Percentiles rank a stretch among this genome's conserved stretches.
Evolutionary conservation across 192 early-diverging fungal species (phyloP).

Genomic region (Gryganskiella cystojenkinii): DNA sequence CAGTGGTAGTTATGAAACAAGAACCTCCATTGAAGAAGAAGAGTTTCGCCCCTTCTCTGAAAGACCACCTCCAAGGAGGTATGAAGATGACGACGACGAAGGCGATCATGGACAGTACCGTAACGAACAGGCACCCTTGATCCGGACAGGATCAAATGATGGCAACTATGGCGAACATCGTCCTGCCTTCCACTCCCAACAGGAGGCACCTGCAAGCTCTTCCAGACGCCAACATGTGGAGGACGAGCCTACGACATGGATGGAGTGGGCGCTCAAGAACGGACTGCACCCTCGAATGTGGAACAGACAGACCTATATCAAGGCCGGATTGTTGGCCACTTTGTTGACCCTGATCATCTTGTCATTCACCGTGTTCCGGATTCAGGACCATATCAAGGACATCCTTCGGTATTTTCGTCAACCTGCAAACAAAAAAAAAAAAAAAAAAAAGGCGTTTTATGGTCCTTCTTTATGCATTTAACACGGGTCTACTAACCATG

Average conservation of each 20-base stretch:
- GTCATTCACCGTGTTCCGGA: conserved; percentile 46
- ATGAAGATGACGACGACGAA: conserved; percentile 8
- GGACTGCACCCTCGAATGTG: conserved; percentile 43
- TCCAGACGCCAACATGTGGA: neutral
- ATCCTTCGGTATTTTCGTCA: conserved; percentile 28
- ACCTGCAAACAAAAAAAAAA: no score
- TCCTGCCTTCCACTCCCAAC: no score
- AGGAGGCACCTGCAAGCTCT: neutral
- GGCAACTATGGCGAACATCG: neutral
- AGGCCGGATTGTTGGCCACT: conserved; percentile 7
- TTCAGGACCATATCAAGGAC: conserved; percentile 59
- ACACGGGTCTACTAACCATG: neutral
- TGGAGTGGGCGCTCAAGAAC: conserved; percentile 31
- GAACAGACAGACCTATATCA: conserved; percentile 32
- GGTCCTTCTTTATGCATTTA: neutral
- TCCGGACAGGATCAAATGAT: neutral
- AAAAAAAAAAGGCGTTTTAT: no score
- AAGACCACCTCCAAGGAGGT: neutral
- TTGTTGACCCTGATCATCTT: conserved; percentile 29
- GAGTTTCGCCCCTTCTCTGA: neutral
- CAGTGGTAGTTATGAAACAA: neutral
- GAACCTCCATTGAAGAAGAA: neutral
- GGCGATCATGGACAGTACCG: neutral
- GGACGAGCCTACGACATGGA: conserved; percentile 12
- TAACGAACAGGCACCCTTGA: conserved; percentile 6